These are phyloP conservation scores for Tulasnella sp. DNA, from an alignment of 768 basidiomycete genomes.

Conservation along the genomic window DNA sequence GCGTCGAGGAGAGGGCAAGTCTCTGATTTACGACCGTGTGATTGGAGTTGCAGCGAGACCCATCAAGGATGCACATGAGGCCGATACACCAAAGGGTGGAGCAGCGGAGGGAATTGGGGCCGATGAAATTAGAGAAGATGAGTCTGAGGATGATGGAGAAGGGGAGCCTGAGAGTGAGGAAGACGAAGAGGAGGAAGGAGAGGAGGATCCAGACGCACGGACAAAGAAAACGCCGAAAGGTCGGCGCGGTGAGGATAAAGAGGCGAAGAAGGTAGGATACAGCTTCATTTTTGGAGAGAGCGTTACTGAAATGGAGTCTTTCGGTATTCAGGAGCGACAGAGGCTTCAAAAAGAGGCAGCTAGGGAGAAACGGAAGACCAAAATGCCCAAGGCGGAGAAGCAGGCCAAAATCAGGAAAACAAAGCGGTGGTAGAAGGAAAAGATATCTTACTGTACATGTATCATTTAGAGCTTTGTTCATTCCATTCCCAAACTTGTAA, in stretches of 20 bases:
- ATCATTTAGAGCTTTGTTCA: neutral
- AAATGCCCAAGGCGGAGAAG: slow-evolving; percentile 96
- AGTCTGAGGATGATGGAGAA: neutral
- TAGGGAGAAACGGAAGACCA: slow-evolving; percentile 80
- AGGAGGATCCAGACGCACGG: slow-evolving; percentile 34
- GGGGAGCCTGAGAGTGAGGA: neutral
- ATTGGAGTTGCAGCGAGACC: slow-evolving; percentile 57
- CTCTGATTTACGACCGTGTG: slow-evolving; percentile 78
- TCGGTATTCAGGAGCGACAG: slow-evolving; percentile 71
- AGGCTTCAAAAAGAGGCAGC: slow-evolving; percentile 82
- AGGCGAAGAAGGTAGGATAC: slow-evolving; percentile 71
- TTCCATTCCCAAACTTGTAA: no score
- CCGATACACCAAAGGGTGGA: slow-evolving; percentile 28
- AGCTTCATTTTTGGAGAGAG: slow-evolving; percentile 15
- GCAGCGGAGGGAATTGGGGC: slow-evolving; percentile 33
- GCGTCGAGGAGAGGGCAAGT: slow-evolving; percentile 60
- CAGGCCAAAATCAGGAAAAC: slow-evolving; percentile 66
- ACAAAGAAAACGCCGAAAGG: slow-evolving; percentile 65
- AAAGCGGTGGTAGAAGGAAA: slow-evolving; percentile 1
- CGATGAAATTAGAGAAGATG: slow-evolving; percentile 37
- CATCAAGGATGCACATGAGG: slow-evolving; percentile 28
- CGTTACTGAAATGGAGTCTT: slow-evolving; percentile 27
- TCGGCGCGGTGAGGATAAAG: slow-evolving; percentile 88
- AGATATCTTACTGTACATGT: neutral
- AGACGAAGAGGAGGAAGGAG: slow-evolving; percentile 29